Evolutionary conservation across 768 basidiomycete genomes (phyloP), one percentile per base, ranked within the genome.

Genomic region (Obba rivulosa): DNA sequence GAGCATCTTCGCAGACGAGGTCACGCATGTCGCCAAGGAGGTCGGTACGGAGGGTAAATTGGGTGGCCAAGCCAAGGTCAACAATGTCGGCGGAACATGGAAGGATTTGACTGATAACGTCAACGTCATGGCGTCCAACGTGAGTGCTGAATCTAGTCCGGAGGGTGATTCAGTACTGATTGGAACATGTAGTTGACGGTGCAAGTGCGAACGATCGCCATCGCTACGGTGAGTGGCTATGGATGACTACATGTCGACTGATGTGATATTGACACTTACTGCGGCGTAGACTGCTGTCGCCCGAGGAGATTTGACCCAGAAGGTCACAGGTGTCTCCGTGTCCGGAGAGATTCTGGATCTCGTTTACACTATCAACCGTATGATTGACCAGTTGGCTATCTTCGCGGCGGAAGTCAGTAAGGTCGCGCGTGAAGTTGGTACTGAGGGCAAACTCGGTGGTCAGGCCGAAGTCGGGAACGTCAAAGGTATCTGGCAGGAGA

Each of bases 401-500:
- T 87, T 86, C 63, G 84, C 83, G 42, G 76, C 79, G 22, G 83
- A 87, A 61, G 86, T 97, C 50, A 97, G 93, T 67, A 90, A 95
- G 61, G 95, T 99, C 46, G 96, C 96, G 1, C 74, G 92, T 28
- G 94, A 99, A 66, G 95, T 99, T 61, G 95, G 95, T 40, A 97
- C 95, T 13, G 93, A 97, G 61, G 95, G 96, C n/a, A 97, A 97
- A 68, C 73, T 98, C 4, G 95, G 96, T 56, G 96, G 95, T 0
- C 94, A 96, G 61, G 96, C 96, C 3, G 92, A 97, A 65, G 91
- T 97, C 8, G 92, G 92, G 50, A 91, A 93, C 49, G 89, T 98
- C 5, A 92, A 97, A 62, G 96, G 96, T 34, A 94, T 92, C 28
- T 99, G 96, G 96, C 90, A 94, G 59, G 93, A 95, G 65, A 98